Conservation (phyloP, 331 rosid genomes). For the Pyracantha coccinea region DNA sequence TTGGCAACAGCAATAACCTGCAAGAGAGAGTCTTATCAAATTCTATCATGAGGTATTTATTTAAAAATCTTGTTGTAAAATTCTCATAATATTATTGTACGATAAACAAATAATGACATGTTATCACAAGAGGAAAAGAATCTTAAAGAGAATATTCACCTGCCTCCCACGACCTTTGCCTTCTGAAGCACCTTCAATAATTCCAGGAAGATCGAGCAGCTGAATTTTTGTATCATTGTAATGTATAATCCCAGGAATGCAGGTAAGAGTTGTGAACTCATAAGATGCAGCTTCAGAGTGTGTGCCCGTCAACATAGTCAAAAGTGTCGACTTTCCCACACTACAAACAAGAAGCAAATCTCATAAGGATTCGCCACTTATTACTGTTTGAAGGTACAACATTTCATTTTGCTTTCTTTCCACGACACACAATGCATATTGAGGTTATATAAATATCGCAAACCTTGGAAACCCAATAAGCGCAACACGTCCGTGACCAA, state of each 20-base stretch:
- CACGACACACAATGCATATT: not conserved
- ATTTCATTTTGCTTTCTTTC: not conserved
- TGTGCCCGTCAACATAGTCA: slow-evolving; percentile 96
- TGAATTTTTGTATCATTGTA: slow-evolving; percentile 97
- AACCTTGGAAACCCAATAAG: slow-evolving; percentile 98
- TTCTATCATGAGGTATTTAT: not conserved
- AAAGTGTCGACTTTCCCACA: slow-evolving; percentile 98
- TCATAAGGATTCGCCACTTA: not conserved
- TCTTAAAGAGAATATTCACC: slow-evolving; percentile 34
- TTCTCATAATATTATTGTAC: not conserved
- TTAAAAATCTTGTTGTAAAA: not conserved
- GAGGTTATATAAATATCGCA: slow-evolving; percentile 12
- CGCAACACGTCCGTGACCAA: slow-evolving; percentile 98
- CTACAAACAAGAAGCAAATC: slow-evolving; percentile 31
- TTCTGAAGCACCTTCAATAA: slow-evolving; percentile 99
- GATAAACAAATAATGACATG: not conserved
- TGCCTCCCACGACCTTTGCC: slow-evolving; percentile 99
- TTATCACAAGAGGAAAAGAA: not conserved
- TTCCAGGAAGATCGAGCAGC: slow-evolving; percentile 99
- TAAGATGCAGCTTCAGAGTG: slow-evolving; percentile 97
- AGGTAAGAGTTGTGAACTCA: slow-evolving; percentile 94
- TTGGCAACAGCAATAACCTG: slow-evolving; percentile 99
- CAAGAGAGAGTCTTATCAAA: slow-evolving; percentile 11
- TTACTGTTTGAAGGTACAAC: not conserved
- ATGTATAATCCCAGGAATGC: slow-evolving; percentile 96